Base-by-base conservation (phyloP, 1,284 basidiomycete species). In the Pseudozyma hubeiensis region DNA sequence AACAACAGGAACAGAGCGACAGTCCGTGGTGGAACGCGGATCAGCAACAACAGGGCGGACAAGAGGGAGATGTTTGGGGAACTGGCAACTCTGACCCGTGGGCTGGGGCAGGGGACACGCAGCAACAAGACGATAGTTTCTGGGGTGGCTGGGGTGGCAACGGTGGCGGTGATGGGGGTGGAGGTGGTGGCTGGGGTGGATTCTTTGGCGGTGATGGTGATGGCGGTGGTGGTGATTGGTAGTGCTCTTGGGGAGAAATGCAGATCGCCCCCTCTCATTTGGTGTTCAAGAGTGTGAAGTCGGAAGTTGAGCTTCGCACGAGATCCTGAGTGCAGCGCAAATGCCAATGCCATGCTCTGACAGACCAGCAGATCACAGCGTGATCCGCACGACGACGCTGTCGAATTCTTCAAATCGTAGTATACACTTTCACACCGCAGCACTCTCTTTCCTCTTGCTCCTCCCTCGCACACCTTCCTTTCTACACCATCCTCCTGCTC, bases 121-220 rank as follows among this genome's bases (percentile, higher is more conserved):
- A 61, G 46, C 65, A 64, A 33, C 53, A 50, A 11, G 64, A 67
- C 5, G 43, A 52, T 35, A 31, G 56, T 9, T 52, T 64, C 34
- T 67, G 64, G 66, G 57, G 66, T 24, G 45, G 59, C 10, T 61
- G 61, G 30, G 66, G 56, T 14, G 45, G 52, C 1, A 43, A 31
- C 16, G 29, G 43, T 17, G 55, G 34, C 14, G 56, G 54, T 30
- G 57, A 50, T 4, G 59, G 57, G 11, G 55, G 66, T 14, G 75
- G 73, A 8, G 64, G 67, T 24, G 70, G 67, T 17, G 67, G 71
- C 11, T 67, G 69, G 55, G 56, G 75, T 7, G 71, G 64, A 0
- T 78, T 80, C 56, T 76, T 78, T 47, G 73, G 64, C 31, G 66
- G 63, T 33, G 59, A 50, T 49, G 53, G 44, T 16, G 51, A 37